A percentile compares a stretch with the other conserved stretches of the same genome.
Conservation (phyloP, 2,329 filamentous ascomycete genomes). For the Apiospora sp. region DNA sequence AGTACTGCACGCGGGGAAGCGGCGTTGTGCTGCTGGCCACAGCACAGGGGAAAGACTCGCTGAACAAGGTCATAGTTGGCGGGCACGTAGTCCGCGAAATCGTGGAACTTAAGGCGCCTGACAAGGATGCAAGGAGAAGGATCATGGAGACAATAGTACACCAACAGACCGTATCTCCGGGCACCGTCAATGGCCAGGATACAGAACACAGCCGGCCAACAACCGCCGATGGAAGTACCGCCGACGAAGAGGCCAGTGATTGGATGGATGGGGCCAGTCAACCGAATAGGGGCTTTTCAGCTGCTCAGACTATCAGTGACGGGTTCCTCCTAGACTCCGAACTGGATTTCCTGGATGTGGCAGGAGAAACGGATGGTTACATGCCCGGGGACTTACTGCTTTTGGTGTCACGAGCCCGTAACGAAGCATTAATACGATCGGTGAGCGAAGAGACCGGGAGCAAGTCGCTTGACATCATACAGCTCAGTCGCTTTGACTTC, state of each 20-base stretch:
- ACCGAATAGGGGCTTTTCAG: conserved; percentile 52
- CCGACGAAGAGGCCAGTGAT: conserved; percentile 60
- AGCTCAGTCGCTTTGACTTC: conserved; percentile 79
- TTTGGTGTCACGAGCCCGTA: conserved; percentile 85
- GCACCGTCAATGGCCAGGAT: conserved; percentile 45
- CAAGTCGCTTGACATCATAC: conserved; percentile 61
- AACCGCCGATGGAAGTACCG: conserved; percentile 61
- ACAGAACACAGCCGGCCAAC: conserved; percentile 62
- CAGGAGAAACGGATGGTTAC: conserved; percentile 94
- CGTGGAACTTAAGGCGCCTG: conserved; percentile 85
- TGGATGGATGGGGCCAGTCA: conserved; percentile 81
- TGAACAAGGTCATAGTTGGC: conserved; percentile 90
- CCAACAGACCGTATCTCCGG: conserved; percentile 54
- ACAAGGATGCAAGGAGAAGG: conserved; percentile 86
- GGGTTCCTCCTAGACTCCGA: conserved; percentile 78
- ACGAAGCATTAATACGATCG: conserved; percentile 89
- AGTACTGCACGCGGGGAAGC: conserved; percentile 82
- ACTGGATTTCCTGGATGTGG: conserved; percentile 90
- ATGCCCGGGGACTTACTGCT: conserved; percentile 95
- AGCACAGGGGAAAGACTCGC: conserved; percentile 88
- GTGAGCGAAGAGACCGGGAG: conserved; percentile 64
- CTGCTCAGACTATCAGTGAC: conserved; percentile 48
- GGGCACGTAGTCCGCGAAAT: conserved; percentile 94
- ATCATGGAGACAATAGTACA: conserved; percentile 83
- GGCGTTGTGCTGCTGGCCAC: conserved; percentile 89